Base-by-base conservation (phyloP, 306 rosid species). In the Lathyrus aphaca region DNA sequence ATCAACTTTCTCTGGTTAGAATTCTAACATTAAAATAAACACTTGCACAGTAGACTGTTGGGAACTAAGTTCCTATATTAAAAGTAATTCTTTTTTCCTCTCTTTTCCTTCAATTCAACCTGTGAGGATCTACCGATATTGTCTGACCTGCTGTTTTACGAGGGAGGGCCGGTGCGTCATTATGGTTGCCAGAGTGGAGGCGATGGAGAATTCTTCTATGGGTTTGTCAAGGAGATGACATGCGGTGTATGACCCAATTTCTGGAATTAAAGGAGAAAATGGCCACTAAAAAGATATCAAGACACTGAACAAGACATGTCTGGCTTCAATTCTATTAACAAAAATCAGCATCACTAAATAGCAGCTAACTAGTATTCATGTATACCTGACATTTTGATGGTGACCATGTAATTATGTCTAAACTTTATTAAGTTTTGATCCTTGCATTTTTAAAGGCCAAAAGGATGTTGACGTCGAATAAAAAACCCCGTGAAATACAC, bases 391-490 rank as follows among this genome's bases (percentile, higher is more conserved):
- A 13, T 56, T 56, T 56, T 25, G 38, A 55, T 5, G 16, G 3
- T 5, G 46, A 71, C 40, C 68, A 21, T 19, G 15, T 42, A 56
- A 69, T 29, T 17, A 30, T 45, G 68, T 18, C 12, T 30, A 44
- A 29, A 57, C 58, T 19, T 71, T 18, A 45, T 38, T 5, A 59
- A 71, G 37, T 44, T 69, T 59, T 51, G 18, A 66, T 66, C 29
- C 25, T 39, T 50, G 53, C 25, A 40, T 66, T 54, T 46, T 39
- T 19, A 49, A 64, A 56, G 12, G 64, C 27, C 43, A 39, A 57
- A 57, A 27, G 64, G 69, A 46, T 9, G 19, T 18, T 59, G 56
- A 10, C 23, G 13, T 44, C 17, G n/a, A 55, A 50, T 44, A 17
- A 23, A 35, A 35, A 66, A 66, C 14, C 43, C 66, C 32, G 1